Evolutionary conservation across 179 eudicot species (phyloP), one percentile per base, ranked within the genome.

Genomic region (Vitellaria paradoxa): DNA sequence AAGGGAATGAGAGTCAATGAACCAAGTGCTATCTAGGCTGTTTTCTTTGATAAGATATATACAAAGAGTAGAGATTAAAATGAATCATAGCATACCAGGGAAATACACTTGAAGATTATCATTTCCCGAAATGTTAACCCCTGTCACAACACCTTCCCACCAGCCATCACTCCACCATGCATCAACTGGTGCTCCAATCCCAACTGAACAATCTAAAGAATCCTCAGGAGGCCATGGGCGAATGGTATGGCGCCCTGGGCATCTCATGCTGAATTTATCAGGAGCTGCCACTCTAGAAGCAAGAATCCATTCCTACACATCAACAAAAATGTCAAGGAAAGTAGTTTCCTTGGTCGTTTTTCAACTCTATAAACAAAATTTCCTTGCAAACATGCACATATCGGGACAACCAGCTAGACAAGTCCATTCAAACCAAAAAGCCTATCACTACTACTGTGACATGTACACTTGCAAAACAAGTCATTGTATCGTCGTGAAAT

Each of bases 111-210:
- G 85, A 65, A 84, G 74, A 61, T 37, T 70, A 70, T 82, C 80
- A 20, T 57, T 73, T 75, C 67, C 84, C 66, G 49, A 57, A 10
- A 42, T 50, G 62, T 55, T 30, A 30, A 74, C 72, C 17, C 74
- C 53, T 14, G 65, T 80, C 4, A 86, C 73, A 65, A 82, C 82
- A 59, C 84, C 82, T 80, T 86, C 89, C 89, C 89, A 86, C 89
- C 89, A 84, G 66, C 87, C 89, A 78, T 86, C 81, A 18, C 77
- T 50, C 89, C 87, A 86, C 89, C 89, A 86, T 49, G 79, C 78
- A 53, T 86, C 89, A 50, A 86, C 86, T 21, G 84, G 26, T 68
- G 77, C 77, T 47, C 89, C 87, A 52, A 78, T 75, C 71, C 82
- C 83, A 50, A 80, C 26, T 17, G 63, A 72, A 57, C 65, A 30